Percentiles rank a stretch among this genome's conserved stretches.
These are phyloP conservation scores for Lactarius psammicola DNA, from an alignment of 768 basidiomycete genomes.

Conservation along the genomic window DNA sequence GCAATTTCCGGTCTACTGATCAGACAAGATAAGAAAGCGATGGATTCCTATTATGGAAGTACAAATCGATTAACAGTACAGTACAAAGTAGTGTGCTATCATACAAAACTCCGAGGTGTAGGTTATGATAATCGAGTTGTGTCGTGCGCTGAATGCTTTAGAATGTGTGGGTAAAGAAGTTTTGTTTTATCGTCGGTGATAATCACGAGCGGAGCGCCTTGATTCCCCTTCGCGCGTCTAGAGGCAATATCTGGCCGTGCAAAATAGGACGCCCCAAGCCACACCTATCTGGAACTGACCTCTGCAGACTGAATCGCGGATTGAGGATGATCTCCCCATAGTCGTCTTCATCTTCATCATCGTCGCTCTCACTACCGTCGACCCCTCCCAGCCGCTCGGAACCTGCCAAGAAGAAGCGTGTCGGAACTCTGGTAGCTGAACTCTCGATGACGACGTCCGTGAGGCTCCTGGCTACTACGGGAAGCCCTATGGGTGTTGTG, in stretches of 20 bases:
- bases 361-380: slow-evolving; percentile 18
- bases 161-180: slow-evolving; percentile 12
- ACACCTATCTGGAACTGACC: slow-evolving; percentile 4
- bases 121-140: background rate
- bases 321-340: slow-evolving; percentile 28
- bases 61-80: slow-evolving; percentile 28
- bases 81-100: slow-evolving; percentile 23
- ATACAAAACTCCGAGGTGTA: slow-evolving; percentile 6
- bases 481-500: slow-evolving; percentile 23
- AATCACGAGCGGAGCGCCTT: slow-evolving; percentile 10
- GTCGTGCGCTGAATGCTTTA: slow-evolving; percentile 8
- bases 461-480: slow-evolving; percentile 20
- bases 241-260: slow-evolving; percentile 7
- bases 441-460: slow-evolving; percentile 10
- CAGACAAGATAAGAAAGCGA: slow-evolving; percentile 1
- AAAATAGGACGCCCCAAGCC: slow-evolving; percentile 1
- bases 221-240: slow-evolving; percentile 8
- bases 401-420: slow-evolving; percentile 20
- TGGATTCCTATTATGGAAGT: background rate
- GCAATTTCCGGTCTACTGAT: background rate
- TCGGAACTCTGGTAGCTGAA: background rate
- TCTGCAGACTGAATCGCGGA: slow-evolving; percentile 20
- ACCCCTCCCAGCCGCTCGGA: slow-evolving; percentile 1
- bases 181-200: background rate
- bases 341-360: slow-evolving; percentile 28